Conservation (phyloP, 306 rosid species). For the Cicer pinnatifidum region DNA sequence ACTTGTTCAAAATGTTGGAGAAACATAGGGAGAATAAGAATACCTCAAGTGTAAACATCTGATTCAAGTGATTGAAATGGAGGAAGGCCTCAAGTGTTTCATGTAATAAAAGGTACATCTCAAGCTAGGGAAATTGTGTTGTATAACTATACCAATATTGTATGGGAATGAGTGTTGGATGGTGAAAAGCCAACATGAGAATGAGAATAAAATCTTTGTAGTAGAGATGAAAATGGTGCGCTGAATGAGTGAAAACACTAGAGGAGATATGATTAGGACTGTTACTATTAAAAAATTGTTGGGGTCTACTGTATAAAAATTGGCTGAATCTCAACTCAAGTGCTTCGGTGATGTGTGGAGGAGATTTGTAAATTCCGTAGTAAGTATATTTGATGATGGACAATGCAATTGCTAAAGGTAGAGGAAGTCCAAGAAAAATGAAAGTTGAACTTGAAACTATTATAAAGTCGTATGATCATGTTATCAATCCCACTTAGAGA, state of each 20-base stretch:
- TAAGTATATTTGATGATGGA: not conserved
- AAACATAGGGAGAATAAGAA: not conserved
- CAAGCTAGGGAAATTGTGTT: not conserved
- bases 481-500: not conserved
- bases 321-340: not conserved
- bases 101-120: not conserved
- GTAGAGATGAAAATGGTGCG: not conserved
- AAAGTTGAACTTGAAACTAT: not conserved
- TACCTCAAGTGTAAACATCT: not conserved
- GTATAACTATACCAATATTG: not conserved
- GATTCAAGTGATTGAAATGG: not conserved
- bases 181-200: not conserved
- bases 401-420: not conserved
- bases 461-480: not conserved
- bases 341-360: not conserved
- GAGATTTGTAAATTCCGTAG: not conserved
- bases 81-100: conserved; percentile 5
- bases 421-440: not conserved
- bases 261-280: not conserved
- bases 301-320: not conserved
- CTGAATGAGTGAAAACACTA: not conserved
- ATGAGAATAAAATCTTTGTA: not conserved
- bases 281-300: not conserved
- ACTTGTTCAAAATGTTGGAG: not conserved
- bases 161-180: not conserved